Conservation (phyloP, 768 basidiomycete species). For the Termitomyces bulborhizus region DNA sequence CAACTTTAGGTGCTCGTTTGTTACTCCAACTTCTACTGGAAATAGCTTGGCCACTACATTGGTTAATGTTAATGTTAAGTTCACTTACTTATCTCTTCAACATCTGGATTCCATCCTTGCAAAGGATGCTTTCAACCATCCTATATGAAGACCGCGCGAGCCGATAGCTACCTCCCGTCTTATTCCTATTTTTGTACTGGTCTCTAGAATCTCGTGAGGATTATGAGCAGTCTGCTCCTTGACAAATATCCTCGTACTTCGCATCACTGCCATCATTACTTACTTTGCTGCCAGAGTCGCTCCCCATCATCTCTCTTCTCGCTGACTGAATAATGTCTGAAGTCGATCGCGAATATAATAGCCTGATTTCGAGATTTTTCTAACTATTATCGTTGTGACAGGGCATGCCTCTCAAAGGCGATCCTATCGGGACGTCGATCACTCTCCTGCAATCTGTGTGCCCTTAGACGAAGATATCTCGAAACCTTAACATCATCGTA, state of each 20-base stretch:
- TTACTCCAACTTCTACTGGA: slow-evolving; percentile 43
- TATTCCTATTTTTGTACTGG: not conserved
- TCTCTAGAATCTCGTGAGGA: slow-evolving; percentile 32
- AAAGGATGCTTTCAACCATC: slow-evolving; percentile 38
- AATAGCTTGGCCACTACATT: slow-evolving; percentile 35
- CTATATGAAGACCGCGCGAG: slow-evolving; percentile 33
- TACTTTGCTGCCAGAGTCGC: slow-evolving; percentile 29
- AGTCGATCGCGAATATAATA: too few relatives aligned
- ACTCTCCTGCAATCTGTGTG: too few relatives aligned
- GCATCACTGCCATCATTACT: slow-evolving; percentile 39
- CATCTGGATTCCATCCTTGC: not conserved
- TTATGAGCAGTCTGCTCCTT: slow-evolving; percentile 40
- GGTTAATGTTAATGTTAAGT: slow-evolving; percentile 27
- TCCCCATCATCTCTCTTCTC: not conserved
- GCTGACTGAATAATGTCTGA: not conserved
- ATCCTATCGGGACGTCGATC: too few relatives aligned
- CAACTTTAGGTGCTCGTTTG: slow-evolving; percentile 54
- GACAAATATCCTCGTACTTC: slow-evolving; percentile 37
- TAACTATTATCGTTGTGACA: too few relatives aligned
- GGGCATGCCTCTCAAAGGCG: too few relatives aligned
- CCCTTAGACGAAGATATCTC: too few relatives aligned
- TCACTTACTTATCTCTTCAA: too few relatives aligned
- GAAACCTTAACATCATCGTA: too few relatives aligned
- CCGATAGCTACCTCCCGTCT: too few relatives aligned
- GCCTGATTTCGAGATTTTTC: too few relatives aligned